Conservation (phyloP, 78 protist genomes). For the Capsaspora owczarzaki region DNA sequence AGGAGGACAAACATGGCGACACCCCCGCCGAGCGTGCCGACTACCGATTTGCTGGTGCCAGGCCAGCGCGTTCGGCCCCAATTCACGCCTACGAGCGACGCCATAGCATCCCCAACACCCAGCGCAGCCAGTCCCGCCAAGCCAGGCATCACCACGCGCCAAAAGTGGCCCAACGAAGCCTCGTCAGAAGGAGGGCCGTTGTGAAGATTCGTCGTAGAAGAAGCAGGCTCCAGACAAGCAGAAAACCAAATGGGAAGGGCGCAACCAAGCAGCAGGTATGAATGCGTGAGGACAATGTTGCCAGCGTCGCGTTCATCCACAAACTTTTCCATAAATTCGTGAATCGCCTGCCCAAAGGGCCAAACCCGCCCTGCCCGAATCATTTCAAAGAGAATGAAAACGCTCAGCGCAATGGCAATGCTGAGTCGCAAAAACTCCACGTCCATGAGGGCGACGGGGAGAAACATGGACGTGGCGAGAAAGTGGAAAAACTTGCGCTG, state of each 20-base stretch:
- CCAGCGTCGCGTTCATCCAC: constrained; percentile 59
- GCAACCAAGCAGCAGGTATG: constrained; percentile 64
- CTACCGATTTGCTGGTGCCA: constrained; percentile 46
- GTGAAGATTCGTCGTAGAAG: no score
- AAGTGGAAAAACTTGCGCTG: constrained; percentile 59
- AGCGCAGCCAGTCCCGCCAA: constrained; percentile 17
- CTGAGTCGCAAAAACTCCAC: constrained; percentile 6
- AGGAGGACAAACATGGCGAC: neutral
- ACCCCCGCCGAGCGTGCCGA: constrained; percentile 41
- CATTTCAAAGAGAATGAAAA: constrained; percentile 38
- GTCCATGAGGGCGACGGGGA: constrained; percentile 33
- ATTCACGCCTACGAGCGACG: constrained; percentile 48
- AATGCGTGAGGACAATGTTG: constrained; percentile 45
- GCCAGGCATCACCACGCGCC: no score
- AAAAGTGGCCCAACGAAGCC: no score
- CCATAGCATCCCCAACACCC: constrained; percentile 44
- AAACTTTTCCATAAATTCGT: constrained; percentile 24
- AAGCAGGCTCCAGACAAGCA: neutral
- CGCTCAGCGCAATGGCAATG: constrained; percentile 35
- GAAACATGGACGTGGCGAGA: constrained; percentile 51
- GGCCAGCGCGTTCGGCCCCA: constrained; percentile 49
- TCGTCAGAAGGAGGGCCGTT: no score
- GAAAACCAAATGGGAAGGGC: constrained; percentile 45
- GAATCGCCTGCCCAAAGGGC: constrained; percentile 19
- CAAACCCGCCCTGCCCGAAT: constrained; percentile 13